These are phyloP conservation scores for Alloascoidea africana DNA, from an alignment of 805 yeast species.

Conservation along the genomic window DNA sequence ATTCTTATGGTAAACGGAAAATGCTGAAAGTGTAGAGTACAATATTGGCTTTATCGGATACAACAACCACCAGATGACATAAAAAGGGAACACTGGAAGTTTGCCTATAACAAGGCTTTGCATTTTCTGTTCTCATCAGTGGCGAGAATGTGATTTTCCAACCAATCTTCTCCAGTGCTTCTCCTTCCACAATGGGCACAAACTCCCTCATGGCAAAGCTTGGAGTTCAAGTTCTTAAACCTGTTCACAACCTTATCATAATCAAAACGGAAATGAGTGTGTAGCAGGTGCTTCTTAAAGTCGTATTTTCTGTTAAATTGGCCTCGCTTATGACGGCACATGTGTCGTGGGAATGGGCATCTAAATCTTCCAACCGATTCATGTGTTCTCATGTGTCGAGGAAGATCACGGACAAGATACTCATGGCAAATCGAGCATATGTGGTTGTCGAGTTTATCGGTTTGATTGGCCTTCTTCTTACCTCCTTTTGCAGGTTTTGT, in stretches of 20 bases:
- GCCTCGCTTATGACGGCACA: conserved; percentile 43
- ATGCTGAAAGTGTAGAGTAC: background rate
- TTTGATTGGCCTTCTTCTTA: too few species aligned
- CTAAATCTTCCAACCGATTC: conserved; percentile 38
- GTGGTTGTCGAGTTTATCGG: conserved; percentile 10
- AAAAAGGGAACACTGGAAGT: too few species aligned
- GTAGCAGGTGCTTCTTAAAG: conserved; percentile 47
- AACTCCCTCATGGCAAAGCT: conserved; percentile 32
- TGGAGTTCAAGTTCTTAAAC: conserved; percentile 35
- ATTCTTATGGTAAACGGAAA: too few species aligned
- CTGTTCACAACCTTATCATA: conserved; percentile 24
- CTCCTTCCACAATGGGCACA: conserved; percentile 39
- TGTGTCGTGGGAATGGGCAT: conserved; percentile 40
- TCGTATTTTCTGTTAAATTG: conserved; percentile 56
- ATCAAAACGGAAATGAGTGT: conserved; percentile 43
- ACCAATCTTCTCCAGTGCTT: conserved; percentile 37
- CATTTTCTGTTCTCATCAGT: too few species aligned
- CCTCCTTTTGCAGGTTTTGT: too few species aligned
- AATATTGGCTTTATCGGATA: background rate
- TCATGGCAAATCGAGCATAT: conserved; percentile 38
- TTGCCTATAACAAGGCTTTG: too few species aligned
- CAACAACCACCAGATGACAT: conserved; percentile 3
- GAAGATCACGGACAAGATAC: conserved; percentile 40
- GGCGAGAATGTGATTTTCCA: conserved; percentile 37
- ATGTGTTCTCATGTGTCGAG: conserved; percentile 50